Evolutionary conservation across 2,329 filamentous ascomycete genomes (phyloP), one percentile per base, ranked within the genome.

Genomic region (Teratosphaeria nubilosa): DNA sequence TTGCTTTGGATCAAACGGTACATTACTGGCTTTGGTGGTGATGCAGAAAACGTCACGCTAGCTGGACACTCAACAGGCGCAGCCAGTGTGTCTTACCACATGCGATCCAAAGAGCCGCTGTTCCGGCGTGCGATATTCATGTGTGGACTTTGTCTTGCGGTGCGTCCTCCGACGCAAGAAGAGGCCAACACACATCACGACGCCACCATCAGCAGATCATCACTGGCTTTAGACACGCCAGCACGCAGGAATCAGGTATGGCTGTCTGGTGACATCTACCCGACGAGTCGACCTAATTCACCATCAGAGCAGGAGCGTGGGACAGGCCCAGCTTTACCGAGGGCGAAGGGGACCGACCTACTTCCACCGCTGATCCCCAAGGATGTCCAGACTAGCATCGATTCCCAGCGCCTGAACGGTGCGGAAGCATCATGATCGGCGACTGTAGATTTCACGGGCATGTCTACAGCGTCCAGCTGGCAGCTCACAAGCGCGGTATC

Each of bases 1-100:
- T 66, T 80, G 9, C 72, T 80, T 64, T 83, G 80, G 80, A 74
- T 80, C 0, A 71, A 78, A 34, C 66, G 74, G 5, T 76, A 81
- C 59, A 78, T 82, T 53, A 62, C 66, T 3, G 58, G 66, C 22
- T 80, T 80, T 58, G 75, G 74, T 9, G 79, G 79, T 2, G 74
- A 81, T 60, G 59, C 74, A 0, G 59, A 64, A n/a, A 75, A 77
- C 56, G 74, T 81, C 48, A 79, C 75, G 0, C 69, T 76, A 11
- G 64, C 65, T 9, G 75, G 74, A 5, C 66, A 73, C 45, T 71
- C 67, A n/a, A 74, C 75, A 5, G 75, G 75, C 16, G 74, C 62
- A 56, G 69, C 77, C 74, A 68, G 63, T 53, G 54, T 62, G 16
- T 54, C 57, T 16, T 64, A 66, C 31, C 68, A 69, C 54, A 57